Percentiles rank a stretch among this genome's conserved stretches.
Conservation (phyloP, 2,329 filamentous ascomycete genomes). For the Sordariomycetes sp. region DNA sequence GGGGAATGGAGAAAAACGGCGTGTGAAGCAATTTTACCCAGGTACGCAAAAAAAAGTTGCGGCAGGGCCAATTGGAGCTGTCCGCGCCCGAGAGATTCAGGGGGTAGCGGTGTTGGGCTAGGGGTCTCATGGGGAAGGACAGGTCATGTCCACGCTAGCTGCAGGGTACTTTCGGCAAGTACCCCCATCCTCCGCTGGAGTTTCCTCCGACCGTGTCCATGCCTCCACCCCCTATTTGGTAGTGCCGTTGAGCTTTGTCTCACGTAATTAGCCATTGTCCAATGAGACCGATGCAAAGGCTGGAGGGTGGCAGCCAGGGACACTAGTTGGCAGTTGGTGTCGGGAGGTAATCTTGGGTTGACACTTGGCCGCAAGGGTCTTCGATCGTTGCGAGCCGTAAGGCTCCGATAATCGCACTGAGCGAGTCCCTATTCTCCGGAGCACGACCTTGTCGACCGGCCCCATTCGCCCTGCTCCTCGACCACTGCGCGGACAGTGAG, state of each 20-base stretch:
- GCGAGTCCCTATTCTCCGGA: too few relatives aligned
- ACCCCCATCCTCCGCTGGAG: neutral
- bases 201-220: neutral
- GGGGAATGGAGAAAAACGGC: slow-evolving; percentile 12
- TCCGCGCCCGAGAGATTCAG: slow-evolving; percentile 9
- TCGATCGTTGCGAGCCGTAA: too few relatives aligned
- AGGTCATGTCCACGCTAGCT: neutral
- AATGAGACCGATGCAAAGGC: neutral
- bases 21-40: slow-evolving; percentile 24
- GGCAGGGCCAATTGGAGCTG: slow-evolving; percentile 14
- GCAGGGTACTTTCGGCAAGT: neutral
- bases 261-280: neutral
- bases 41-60: slow-evolving; percentile 18
- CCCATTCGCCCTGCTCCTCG: too few relatives aligned
- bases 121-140: slow-evolving; percentile 1
- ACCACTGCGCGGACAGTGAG: too few relatives aligned
- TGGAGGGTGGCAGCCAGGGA: neutral
- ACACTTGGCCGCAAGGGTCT: too few relatives aligned
- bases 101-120: slow-evolving; percentile 8
- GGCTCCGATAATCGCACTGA: too few relatives aligned
- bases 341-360: too few relatives aligned
- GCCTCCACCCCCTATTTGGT: neutral
- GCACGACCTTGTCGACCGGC: too few relatives aligned
- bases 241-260: neutral
- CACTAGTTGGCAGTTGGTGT: neutral